Conservation (phyloP, 1,284 basidiomycete genomes). For the Athelia sp. region DNA sequence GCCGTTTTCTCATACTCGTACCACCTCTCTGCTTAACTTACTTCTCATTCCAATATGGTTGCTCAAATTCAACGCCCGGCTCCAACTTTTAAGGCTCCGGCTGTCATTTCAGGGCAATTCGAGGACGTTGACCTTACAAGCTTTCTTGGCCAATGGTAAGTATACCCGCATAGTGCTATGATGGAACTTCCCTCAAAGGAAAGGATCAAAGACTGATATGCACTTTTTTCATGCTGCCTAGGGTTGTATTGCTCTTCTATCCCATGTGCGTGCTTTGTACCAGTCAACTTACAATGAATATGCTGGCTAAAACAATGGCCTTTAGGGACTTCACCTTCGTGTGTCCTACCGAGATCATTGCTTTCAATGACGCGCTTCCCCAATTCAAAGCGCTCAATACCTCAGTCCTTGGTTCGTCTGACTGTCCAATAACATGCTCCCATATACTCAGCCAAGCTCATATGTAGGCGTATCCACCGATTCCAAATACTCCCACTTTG, state of each 20-base stretch:
- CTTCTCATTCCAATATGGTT: conserved; percentile 39
- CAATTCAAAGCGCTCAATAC: conserved; percentile 73
- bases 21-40: too few relatives aligned
- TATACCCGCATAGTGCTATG: conserved; percentile 7
- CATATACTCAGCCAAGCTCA: conserved; percentile 3
- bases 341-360: conserved; percentile 90
- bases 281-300: conserved; percentile 10
- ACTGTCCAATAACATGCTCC: background rate
- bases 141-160: conserved; percentile 79
- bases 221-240: too few relatives aligned
- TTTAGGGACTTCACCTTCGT: conserved; percentile 78
- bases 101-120: conserved; percentile 75
- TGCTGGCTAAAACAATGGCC: background rate
- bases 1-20: too few relatives aligned
- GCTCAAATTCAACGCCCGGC: conserved; percentile 75
- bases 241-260: conserved; percentile 79
- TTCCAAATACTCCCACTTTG: conserved; percentile 84
- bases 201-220: too few relatives aligned
- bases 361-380: conserved; percentile 82
- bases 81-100: conserved; percentile 70
- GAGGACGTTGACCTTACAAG: conserved; percentile 69
- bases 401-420: conserved; percentile 62
- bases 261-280: conserved; percentile 61
- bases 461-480: conserved; percentile 82
- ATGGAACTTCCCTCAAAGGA: conserved; percentile 1